A percentile compares a stretch with the other conserved stretches of the same genome.
These are phyloP conservation scores for Diaporthe vexans DNA, from an alignment of 2,329 filamentous ascomycete genomes.

Conservation along the genomic window DNA sequence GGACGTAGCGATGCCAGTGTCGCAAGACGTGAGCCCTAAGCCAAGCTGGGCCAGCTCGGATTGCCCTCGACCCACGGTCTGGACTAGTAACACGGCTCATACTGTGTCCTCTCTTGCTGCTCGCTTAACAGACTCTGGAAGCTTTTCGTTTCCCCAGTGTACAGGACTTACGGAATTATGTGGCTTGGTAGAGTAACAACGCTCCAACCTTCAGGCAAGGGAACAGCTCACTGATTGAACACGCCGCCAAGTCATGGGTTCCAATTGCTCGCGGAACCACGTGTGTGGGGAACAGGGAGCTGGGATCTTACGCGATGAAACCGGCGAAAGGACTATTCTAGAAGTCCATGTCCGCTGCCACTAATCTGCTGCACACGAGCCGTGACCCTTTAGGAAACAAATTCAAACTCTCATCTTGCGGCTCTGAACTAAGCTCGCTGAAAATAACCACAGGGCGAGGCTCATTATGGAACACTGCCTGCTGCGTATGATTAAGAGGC, in stretches of 20 bases:
- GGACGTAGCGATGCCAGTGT: not conserved
- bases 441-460: too few species aligned
- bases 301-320: not conserved
- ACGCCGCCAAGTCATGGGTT: not conserved
- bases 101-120: not conserved
- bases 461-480: not conserved
- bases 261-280: not conserved
- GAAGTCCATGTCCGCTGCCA: not conserved
- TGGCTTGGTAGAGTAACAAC: not conserved
- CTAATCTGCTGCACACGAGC: not conserved
- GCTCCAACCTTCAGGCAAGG: not conserved
- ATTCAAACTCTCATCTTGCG: not conserved
- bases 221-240: not conserved
- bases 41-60: not conserved
- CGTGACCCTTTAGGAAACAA: not conserved
- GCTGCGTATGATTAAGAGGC: not conserved
- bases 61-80: not conserved
- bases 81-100: not conserved
- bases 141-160: too few species aligned
- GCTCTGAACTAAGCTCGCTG: too few species aligned
- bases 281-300: not conserved
- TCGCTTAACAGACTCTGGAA: not conserved
- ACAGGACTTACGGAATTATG: not conserved
- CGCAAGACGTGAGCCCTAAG: not conserved
- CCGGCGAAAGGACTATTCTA: slow-evolving; percentile 7